phyloP scores from a whole-genome alignment of 2,329 filamentous ascomycete genomes.

The Venturia effusa region DNA sequence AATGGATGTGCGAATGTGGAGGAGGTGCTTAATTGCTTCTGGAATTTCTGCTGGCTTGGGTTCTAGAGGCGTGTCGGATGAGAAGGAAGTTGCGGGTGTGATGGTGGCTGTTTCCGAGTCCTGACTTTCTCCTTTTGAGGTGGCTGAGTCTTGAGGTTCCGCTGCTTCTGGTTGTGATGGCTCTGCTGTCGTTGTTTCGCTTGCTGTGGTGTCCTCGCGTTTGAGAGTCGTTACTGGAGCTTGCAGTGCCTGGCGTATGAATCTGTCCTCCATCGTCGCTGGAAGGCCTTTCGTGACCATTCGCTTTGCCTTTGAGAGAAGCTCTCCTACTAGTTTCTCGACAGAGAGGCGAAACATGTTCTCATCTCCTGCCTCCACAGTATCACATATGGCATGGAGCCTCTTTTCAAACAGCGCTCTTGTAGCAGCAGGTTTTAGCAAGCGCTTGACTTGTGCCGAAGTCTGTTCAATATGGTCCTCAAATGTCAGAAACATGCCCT shows the following conservation, averaged over 20 bases:
- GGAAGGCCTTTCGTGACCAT: constrained; percentile 60
- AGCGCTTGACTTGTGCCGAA: constrained; percentile 47
- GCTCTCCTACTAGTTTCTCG: constrained; percentile 52
- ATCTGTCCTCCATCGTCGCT: constrained; percentile 72
- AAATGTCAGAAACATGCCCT: constrained; percentile 54
- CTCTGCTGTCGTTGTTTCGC: constrained; percentile 9
- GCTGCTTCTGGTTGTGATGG: constrained; percentile 16
- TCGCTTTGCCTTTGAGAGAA: constrained; percentile 60
- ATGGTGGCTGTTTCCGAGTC: constrained; percentile 21
- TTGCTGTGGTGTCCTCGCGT: constrained; percentile 39
- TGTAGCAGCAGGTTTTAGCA: constrained; percentile 37
- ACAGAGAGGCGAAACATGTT: constrained; percentile 60
- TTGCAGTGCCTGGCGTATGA: constrained; percentile 66
- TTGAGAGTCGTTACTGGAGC: constrained; percentile 62
- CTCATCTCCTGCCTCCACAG: constrained; percentile 72
- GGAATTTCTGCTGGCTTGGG: constrained; percentile 12
- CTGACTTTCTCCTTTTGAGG: not conserved
- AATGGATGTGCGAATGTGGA: constrained; percentile 54
- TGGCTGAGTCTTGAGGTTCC: constrained; percentile 15
- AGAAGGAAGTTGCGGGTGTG: constrained; percentile 3
- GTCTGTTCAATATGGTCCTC: constrained; percentile 61
- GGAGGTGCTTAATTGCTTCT: constrained; percentile 43
- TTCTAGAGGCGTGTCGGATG: constrained; percentile 14
- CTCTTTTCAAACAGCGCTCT: constrained; percentile 45
- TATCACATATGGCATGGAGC: constrained; percentile 66